A percentile compares a stretch with the other conserved stretches of the same genome.
Evolutionary conservation across 495 filamentous ascomycete genomes (phyloP).

Genomic region (Hypoxylon fragiforme): DNA sequence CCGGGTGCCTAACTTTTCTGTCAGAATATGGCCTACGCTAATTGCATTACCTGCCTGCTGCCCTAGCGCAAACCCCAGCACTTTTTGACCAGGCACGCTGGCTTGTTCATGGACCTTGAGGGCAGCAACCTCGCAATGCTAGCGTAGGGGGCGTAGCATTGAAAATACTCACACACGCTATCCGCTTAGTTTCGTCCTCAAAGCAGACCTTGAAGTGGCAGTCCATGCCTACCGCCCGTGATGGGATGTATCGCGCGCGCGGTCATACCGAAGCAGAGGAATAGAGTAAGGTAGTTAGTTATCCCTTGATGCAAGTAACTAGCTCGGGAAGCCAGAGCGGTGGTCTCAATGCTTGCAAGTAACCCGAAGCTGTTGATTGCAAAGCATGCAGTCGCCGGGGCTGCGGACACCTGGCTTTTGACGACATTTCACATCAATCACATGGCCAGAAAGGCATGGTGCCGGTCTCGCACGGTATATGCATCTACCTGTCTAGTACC

Average conservation of each 20-base stretch:
- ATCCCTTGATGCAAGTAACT: conserved; percentile 35
- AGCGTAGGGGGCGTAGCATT: conserved; percentile 33
- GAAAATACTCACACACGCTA: conserved; percentile 32
- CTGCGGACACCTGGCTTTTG: conserved; percentile 37
- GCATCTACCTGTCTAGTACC: no score
- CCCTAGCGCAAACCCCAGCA: conserved; percentile 37
- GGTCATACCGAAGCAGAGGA: conserved; percentile 36
- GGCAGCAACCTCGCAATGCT: conserved; percentile 40
- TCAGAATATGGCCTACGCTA: conserved; percentile 44
- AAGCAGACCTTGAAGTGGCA: conserved; percentile 38
- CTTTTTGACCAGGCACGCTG: conserved; percentile 35
- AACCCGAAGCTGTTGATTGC: conserved; percentile 42
- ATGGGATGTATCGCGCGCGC: no score
- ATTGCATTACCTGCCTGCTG: conserved; percentile 36
- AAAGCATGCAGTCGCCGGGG: conserved; percentile 41
- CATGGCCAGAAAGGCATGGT: conserved; percentile 36
- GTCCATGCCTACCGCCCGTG: conserved; percentile 47
- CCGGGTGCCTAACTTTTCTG: conserved; percentile 48
- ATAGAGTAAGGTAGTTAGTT: conserved; percentile 35
- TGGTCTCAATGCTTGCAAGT: conserved; percentile 37
- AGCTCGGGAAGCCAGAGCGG: conserved; percentile 33
- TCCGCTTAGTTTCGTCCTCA: conserved; percentile 38
- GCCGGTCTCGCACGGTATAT: no score
- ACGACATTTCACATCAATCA: conserved; percentile 37
- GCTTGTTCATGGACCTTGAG: conserved; percentile 41